Evolutionary conservation across 2,329 filamentous ascomycete genomes (phyloP).

Genomic region (Chaetomium strumarium): DNA sequence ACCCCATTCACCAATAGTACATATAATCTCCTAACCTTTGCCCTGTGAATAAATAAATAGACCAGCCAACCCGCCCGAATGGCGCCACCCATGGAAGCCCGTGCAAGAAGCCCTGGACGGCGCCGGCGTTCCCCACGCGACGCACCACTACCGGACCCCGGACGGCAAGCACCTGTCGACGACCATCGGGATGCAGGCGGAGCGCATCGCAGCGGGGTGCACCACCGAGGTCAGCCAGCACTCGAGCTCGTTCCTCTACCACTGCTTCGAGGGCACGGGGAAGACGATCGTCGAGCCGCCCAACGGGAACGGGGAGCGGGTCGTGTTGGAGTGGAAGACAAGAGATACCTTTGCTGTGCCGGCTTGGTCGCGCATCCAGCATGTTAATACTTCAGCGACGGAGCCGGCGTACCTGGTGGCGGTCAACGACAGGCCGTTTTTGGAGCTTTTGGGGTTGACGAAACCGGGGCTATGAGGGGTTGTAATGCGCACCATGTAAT

Average conservation of each 20-base stretch:
- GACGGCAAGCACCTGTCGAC: neutral
- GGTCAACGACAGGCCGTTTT: neutral
- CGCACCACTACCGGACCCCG: neutral
- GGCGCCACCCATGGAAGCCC: neutral
- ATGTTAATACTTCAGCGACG: neutral
- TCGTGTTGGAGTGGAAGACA: neutral
- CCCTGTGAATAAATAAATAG: no score
- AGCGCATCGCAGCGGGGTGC: neutral
- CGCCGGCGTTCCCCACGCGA: neutral
- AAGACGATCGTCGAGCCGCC: neutral
- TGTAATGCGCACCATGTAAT: no score
- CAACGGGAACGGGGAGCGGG: neutral
- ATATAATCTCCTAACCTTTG: no score
- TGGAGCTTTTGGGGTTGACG: neutral
- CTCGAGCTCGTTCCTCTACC: neutral
- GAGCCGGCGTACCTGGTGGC: neutral
- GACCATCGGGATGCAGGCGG: neutral
- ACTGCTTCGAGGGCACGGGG: neutral
- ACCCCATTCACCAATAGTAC: no score
- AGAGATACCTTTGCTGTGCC: neutral
- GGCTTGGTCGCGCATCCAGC: neutral
- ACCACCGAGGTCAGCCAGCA: neutral
- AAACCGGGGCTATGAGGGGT: no score
- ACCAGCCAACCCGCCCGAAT: no score
- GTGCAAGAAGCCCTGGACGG: neutral